Evolutionary conservation across 2,329 filamentous ascomycete species (phyloP), one percentile per base, ranked within the genome.

Genomic region (Colletotrichum eremochloae): DNA sequence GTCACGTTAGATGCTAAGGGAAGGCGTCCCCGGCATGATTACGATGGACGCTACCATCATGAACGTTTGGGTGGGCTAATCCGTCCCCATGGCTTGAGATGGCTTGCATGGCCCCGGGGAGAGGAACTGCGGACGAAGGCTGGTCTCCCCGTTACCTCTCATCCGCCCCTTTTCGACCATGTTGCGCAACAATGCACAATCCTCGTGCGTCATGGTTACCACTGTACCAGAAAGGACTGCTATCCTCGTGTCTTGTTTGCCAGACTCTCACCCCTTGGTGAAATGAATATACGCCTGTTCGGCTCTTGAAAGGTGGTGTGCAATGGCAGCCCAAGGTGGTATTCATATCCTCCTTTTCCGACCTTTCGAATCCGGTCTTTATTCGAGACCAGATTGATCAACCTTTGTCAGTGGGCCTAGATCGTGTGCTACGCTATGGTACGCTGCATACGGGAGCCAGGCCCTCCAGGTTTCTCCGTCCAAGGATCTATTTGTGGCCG

Each of bases 371-470:
- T 42, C 33, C 40, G 56, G 6, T 20, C 62, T 55, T 31, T 42
- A 31, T 46, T 67, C n/a, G 31, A 24, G n/a, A 31, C 52, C 20
- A 24, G 1, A 14, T n/a, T 14, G 5, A 11, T 29, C 29, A 3
- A 15, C 36, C 38, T 46, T 11, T 60, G 3, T n/a, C 63, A 63
- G 29, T 52, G 20, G 68, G n/a, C 44, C 58, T 14, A 36, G 53
- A 42, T 46, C 29, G 57, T 68, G 50, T 53, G 50, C 11, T 52
- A 33, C n/a, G 11, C 12, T 44, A 55, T 20, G 65, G 11, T 46
- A 50, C 46, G 69, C 53, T 33, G 60, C 65, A 60, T 38, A 53
- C 53, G 46, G 52, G 65, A 58, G n/a, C 52, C n/a, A 31, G 33
- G 29, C 46, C 31, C 36, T 68, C 50, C 36, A 14, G 1, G 15